phyloP scores from a whole-genome alignment of 345 rosid genomes.

The Cardamine occulta region DNA sequence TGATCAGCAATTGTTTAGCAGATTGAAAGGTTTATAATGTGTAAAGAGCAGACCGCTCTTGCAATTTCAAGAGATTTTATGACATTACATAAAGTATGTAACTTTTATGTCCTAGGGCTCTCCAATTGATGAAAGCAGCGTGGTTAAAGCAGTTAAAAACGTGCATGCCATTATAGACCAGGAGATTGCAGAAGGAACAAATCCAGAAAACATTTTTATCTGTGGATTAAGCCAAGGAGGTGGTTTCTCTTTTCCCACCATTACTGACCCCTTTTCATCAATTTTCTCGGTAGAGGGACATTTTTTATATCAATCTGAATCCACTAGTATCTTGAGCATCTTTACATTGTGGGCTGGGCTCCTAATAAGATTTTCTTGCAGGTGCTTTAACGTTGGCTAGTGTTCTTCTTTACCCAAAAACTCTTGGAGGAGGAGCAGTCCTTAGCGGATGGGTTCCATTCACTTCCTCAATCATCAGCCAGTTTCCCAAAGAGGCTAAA shows the following conservation, averaged over 20 bases:
- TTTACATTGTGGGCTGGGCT: background rate
- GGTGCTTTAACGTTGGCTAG: constrained; percentile 88
- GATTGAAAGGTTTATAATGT: background rate
- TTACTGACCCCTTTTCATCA: background rate
- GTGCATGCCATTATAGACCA: constrained; percentile 78
- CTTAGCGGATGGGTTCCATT: constrained; percentile 92
- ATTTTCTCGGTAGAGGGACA: background rate
- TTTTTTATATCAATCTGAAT: background rate
- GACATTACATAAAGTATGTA: background rate
- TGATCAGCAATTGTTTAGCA: background rate
- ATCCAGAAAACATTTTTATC: constrained; percentile 66
- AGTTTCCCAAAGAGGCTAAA: constrained; percentile 61
- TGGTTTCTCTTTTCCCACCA: constrained; percentile 41
- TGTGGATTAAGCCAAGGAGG: constrained; percentile 98
- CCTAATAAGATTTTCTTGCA: constrained; percentile 37
- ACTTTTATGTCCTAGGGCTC: constrained; percentile 53
- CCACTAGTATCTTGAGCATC: background rate
- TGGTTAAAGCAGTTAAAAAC: constrained; percentile 69
- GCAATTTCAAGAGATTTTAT: background rate
- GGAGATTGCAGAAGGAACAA: constrained; percentile 65
- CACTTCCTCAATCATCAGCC: constrained; percentile 54
- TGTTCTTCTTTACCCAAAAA: constrained; percentile 72
- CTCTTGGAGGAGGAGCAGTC: constrained; percentile 81
- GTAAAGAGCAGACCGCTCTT: background rate
- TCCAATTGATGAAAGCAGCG: constrained; percentile 63